These are phyloP conservation scores for Penicillium crystallinum DNA, from an alignment of 495 filamentous ascomycete genomes.

Conservation along the genomic window DNA sequence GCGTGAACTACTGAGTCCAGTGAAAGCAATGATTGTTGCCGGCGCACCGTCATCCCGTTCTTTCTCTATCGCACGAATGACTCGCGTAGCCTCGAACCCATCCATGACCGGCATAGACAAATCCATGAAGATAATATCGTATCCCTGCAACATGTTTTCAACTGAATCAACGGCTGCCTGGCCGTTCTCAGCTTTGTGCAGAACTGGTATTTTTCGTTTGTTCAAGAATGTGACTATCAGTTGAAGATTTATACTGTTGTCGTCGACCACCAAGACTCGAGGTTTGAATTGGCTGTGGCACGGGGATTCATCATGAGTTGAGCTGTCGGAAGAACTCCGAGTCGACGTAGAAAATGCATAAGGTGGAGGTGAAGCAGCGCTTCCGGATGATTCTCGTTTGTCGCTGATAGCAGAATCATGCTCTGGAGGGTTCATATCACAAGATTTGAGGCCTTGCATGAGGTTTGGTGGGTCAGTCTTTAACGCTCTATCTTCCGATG, in stretches of 20 bases:
- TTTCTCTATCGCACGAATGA: conserved; percentile 58
- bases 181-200: conserved; percentile 48
- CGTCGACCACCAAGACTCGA: conserved; percentile 62
- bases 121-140: conserved; percentile 59
- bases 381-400: not conserved
- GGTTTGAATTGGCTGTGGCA: not conserved
- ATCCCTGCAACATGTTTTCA: conserved; percentile 35
- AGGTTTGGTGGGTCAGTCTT: not conserved
- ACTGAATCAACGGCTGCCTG: conserved; percentile 47
- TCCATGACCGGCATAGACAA: conserved; percentile 76
- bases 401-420: not conserved
- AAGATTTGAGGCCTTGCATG: too few species aligned
- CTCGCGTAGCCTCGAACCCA: conserved; percentile 63
- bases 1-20: conserved; percentile 58
- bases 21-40: conserved; percentile 63
- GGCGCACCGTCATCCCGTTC: conserved; percentile 31
- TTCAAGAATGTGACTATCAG: conserved; percentile 58
- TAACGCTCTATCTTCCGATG: not conserved
- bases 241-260: conserved; percentile 70
- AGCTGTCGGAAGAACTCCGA: not conserved
- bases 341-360: not conserved
- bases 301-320: not conserved
- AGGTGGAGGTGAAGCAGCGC: not conserved
- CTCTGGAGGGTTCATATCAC: not conserved
- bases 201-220: conserved; percentile 34